Conservation (phyloP, 2,329 filamentous ascomycete genomes). For the Claviceps purpurea region DNA sequence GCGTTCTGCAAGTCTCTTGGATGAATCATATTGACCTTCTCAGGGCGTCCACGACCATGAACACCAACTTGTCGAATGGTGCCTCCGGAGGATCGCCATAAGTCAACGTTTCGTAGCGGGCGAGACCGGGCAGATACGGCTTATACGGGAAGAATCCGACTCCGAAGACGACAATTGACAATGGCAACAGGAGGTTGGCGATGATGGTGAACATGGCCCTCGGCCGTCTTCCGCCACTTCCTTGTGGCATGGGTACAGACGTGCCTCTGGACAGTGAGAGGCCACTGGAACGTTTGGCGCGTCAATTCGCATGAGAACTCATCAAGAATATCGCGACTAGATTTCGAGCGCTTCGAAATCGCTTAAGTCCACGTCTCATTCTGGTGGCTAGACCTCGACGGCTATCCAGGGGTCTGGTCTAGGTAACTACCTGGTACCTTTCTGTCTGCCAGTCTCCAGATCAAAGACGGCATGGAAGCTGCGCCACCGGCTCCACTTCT, state of each 20-base stretch:
- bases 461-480: background rate
- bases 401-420: background rate
- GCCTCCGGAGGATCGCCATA: slow-evolving; percentile 46
- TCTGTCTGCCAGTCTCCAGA: too few species aligned
- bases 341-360: background rate
- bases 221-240: slow-evolving; percentile 14
- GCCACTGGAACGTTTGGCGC: background rate
- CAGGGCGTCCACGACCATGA: slow-evolving; percentile 96
- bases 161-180: slow-evolving; percentile 66
- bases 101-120: slow-evolving; percentile 46
- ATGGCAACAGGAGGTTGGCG: slow-evolving; percentile 66
- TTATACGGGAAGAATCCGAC: slow-evolving; percentile 97
- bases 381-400: background rate
- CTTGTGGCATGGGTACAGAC: slow-evolving; percentile 13
- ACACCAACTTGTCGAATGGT: slow-evolving; percentile 79
- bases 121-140: slow-evolving; percentile 75
- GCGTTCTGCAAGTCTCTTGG: too few species aligned
- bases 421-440: background rate
- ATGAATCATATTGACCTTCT: slow-evolving; percentile 47
- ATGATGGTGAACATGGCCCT: slow-evolving; percentile 37
- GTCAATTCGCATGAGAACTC: background rate
- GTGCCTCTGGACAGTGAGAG: background rate
- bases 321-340: background rate
- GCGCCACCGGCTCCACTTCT: background rate
- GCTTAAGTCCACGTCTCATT: background rate